These are phyloP conservation scores for Pythium folliculosum DNA, from an alignment of 352 stramenopile genomes.

Conservation along the genomic window DNA sequence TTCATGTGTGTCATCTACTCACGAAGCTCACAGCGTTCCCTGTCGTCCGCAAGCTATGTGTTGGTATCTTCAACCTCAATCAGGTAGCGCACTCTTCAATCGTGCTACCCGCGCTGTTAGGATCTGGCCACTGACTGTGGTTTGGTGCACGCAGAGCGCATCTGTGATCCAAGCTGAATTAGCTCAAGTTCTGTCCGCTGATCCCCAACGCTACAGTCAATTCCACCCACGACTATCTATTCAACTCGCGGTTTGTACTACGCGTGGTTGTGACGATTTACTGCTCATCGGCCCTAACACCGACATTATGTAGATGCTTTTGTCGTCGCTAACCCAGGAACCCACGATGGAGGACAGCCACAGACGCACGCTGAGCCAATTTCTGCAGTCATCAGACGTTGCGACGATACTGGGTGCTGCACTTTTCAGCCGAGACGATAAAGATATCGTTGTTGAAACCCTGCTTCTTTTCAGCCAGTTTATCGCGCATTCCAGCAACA, in stretches of 20 bases:
- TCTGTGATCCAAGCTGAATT: constrained; percentile 71
- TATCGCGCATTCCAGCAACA: constrained; percentile 50
- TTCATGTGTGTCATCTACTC: constrained; percentile 61
- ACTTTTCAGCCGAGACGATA: constrained; percentile 63
- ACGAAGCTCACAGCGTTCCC: constrained; percentile 56
- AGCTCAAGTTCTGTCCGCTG: constrained; percentile 46
- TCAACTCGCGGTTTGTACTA: constrained; percentile 51
- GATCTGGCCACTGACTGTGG: not conserved
- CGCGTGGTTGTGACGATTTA: not conserved
- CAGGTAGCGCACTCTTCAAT: constrained; percentile 41
- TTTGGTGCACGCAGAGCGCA: constrained; percentile 41
- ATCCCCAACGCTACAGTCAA: constrained; percentile 48
- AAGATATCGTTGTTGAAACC: constrained; percentile 66
- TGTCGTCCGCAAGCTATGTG: constrained; percentile 48
- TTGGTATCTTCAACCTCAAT: constrained; percentile 65
- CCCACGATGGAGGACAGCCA: constrained; percentile 59
- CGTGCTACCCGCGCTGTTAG: not conserved
- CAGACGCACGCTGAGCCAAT: constrained; percentile 67
- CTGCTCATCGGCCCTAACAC: not conserved
- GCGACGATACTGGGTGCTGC: constrained; percentile 56
- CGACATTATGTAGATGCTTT: constrained; percentile 47
- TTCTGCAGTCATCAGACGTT: constrained; percentile 74
- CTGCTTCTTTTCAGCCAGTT: constrained; percentile 59
- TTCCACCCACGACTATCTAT: constrained; percentile 76
- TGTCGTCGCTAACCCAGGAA: constrained; percentile 55